phyloP scores from a whole-genome alignment of 2,329 filamentous ascomycete genomes.

The Aspergillus brunneoviolaceus region DNA sequence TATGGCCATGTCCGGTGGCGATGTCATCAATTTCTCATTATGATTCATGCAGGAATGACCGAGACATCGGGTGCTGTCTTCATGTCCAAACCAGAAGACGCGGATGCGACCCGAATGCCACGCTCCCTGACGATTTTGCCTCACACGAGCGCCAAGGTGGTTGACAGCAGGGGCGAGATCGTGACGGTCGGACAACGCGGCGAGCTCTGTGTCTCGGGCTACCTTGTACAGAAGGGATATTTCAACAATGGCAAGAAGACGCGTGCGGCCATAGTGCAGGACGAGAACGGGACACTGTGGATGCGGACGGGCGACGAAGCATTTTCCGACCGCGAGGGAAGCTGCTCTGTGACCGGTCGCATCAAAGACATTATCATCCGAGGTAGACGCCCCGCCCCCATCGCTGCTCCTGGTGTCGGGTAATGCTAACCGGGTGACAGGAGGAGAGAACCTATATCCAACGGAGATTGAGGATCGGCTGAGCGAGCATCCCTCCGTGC shows the following conservation, averaged over 20 bases:
- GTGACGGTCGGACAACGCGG: constrained; percentile 64
- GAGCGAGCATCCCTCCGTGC: constrained; percentile 57
- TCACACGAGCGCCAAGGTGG: constrained; percentile 59
- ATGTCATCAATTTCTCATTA: too few relatives aligned
- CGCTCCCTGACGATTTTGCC: background rate
- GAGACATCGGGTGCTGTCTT: constrained; percentile 3
- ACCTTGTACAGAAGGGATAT: constrained; percentile 60
- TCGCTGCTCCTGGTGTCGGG: constrained; percentile 32
- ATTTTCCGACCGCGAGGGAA: constrained; percentile 55
- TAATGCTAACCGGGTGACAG: too few relatives aligned
- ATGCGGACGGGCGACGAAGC: constrained; percentile 60
- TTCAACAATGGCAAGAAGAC: constrained; percentile 45
- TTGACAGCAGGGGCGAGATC: constrained; percentile 52
- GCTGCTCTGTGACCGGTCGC: constrained; percentile 67
- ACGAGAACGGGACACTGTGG: constrained; percentile 57
- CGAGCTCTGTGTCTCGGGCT: constrained; percentile 72
- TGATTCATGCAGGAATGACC: constrained; percentile 30
- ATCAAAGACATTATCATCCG: constrained; percentile 77
- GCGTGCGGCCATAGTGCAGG: constrained; percentile 63
- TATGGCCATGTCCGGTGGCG: too few relatives aligned
- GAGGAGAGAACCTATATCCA: constrained; percentile 67
- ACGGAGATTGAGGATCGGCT: constrained; percentile 69
- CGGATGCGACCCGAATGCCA: background rate
- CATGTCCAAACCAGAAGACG: background rate
- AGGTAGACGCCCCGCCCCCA: constrained; percentile 37